Percentiles rank a stretch among this genome's conserved stretches.
These are phyloP conservation scores for Fusarium sp. DNA, from an alignment of 2,329 filamentous ascomycete species.

Conservation along the genomic window DNA sequence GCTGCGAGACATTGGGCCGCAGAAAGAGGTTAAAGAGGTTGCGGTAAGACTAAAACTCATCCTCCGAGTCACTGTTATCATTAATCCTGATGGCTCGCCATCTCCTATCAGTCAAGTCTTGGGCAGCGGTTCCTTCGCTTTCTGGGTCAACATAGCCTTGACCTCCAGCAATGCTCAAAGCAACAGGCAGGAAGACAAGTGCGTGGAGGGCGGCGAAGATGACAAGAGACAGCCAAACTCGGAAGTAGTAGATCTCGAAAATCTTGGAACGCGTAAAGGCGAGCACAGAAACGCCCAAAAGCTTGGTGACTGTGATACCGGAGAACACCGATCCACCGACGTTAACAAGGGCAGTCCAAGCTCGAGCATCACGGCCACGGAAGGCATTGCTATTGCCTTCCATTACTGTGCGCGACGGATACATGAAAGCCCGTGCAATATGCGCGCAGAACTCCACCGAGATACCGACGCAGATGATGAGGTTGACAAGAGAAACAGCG, in stretches of 20 bases:
- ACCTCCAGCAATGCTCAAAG: conserved; percentile 85
- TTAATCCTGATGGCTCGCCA: conserved; percentile 83
- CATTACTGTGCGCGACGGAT: conserved; percentile 84
- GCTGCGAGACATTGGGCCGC: not conserved
- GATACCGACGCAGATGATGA: conserved; percentile 97
- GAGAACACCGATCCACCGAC: conserved; percentile 95
- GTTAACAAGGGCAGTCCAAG: conserved; percentile 93
- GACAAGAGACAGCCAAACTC: conserved; percentile 93
- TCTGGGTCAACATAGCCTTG: conserved; percentile 90
- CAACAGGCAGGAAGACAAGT: conserved; percentile 90
- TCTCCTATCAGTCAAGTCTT: conserved; percentile 83
- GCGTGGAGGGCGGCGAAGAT: conserved; percentile 90
- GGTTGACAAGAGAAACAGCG: conserved; percentile 92
- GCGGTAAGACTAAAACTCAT: conserved; percentile 59
- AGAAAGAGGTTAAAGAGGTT: conserved; percentile 6
- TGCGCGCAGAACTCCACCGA: conserved; percentile 98
- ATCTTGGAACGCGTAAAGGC: conserved; percentile 98
- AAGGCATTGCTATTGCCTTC: conserved; percentile 80
- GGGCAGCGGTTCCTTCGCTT: conserved; percentile 86
- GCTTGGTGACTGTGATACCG: conserved; percentile 95
- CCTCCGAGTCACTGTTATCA: conserved; percentile 79
- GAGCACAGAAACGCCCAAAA: conserved; percentile 89
- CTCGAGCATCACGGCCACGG: conserved; percentile 83
- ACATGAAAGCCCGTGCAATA: conserved; percentile 94
- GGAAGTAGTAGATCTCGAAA: conserved; percentile 99